Conservation (phyloP, 768 basidiomycete genomes). For the Suillus occidentalis region DNA sequence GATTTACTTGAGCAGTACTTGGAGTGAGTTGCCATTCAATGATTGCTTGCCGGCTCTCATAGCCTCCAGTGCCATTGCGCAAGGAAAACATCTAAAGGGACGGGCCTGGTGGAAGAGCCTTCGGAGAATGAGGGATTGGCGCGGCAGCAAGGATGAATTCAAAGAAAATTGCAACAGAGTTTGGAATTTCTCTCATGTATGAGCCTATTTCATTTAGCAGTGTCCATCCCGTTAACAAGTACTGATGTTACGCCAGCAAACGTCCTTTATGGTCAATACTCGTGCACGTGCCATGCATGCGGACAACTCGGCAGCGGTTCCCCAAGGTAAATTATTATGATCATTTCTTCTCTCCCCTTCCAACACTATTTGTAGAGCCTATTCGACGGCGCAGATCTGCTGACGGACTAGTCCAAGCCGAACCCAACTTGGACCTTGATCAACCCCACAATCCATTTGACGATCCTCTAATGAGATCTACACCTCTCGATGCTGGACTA, state of each 20-base stretch:
- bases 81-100: neutral
- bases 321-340: neutral
- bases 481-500: neutral
- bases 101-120: neutral
- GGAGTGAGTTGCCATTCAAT: neutral
- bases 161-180: accelerated
- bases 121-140: neutral
- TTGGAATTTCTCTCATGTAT: neutral
- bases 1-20: too few species aligned
- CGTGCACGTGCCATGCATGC: too few species aligned
- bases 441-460: neutral
- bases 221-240: neutral
- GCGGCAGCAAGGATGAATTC: neutral
- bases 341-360: neutral
- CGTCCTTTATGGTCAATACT: neutral
- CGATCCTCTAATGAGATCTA: neutral
- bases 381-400: neutral
- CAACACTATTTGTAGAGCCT: neutral
- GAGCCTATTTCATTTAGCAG: neutral
- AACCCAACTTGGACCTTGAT: neutral
- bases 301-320: neutral
- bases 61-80: neutral
- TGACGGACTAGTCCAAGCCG: neutral
- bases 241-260: neutral
- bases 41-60: neutral